phyloP scores from a whole-genome alignment of 23 red algal genomes.

The Gracilariopsis chorda region DNA sequence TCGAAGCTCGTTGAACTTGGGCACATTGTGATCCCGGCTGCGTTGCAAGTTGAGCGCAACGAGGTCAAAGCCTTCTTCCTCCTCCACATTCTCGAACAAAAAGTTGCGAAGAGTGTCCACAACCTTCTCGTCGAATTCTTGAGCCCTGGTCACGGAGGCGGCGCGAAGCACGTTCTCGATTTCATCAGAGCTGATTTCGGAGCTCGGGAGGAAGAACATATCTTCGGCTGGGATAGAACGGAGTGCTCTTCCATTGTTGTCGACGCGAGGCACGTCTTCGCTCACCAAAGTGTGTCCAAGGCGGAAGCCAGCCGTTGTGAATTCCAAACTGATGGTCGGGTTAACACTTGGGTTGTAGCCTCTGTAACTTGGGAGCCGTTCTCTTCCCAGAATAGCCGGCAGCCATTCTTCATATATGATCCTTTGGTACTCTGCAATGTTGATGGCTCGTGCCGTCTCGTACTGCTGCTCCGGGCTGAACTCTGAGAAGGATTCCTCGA shows the following conservation, averaged over 20 bases:
- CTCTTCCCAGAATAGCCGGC: conserved; percentile 1
- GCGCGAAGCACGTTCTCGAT: conserved; percentile 25
- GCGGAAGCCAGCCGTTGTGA: conserved; percentile 52
- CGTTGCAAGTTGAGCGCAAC: conserved; percentile 21
- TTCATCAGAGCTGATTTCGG: not conserved
- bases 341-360: conserved; percentile 20
- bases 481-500: not conserved
- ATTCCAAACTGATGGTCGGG: conserved; percentile 21
- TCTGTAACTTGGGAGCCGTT: not conserved
- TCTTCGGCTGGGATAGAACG: not conserved
- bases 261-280: not conserved
- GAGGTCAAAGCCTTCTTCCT: not conserved
- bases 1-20: conserved; percentile 1
- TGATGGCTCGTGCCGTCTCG: conserved; percentile 25
- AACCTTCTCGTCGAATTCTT: conserved; percentile 30
- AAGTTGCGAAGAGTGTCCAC: conserved; percentile 33
- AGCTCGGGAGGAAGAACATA: conserved; percentile 5
- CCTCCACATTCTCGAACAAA: conserved; percentile 23
- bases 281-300: conserved; percentile 34
- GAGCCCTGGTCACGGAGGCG: not conserved
- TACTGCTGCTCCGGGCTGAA: not conserved
- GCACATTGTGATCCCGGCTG: not conserved
- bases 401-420: conserved; percentile 35
- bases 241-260: not conserved
- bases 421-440: not conserved